Percentiles rank a stretch among this genome's conserved stretches.
Conservation (phyloP, 164 flowering plant genomes). For the Stephania yunnanensis region DNA sequence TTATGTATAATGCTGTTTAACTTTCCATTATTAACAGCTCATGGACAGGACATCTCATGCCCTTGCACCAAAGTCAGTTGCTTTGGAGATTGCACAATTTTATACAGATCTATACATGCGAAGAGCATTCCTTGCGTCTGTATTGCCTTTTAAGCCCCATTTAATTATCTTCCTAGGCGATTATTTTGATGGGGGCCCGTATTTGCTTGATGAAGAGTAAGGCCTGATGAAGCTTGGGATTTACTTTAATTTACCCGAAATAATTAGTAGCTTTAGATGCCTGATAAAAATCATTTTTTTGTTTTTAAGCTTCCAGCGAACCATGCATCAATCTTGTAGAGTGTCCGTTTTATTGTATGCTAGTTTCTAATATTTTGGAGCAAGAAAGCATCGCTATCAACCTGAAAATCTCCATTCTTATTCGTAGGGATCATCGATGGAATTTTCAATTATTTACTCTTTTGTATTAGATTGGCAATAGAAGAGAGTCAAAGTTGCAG, state of each 20-base stretch:
- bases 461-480: no score
- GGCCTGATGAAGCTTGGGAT: constrained; percentile 17
- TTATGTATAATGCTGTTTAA: neutral
- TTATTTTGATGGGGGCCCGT: constrained; percentile 81
- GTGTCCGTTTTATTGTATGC: neutral
- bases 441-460: no score
- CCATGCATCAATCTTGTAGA: neutral
- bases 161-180: constrained; percentile 82
- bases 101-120: constrained; percentile 86
- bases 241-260: neutral
- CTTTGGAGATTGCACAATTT: constrained; percentile 62
- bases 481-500: neutral
- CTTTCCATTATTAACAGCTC: constrained; percentile 42
- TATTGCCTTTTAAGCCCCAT: constrained; percentile 75
- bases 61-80: constrained; percentile 66
- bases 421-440: neutral
- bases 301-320: neutral
- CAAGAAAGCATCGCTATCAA: neutral
- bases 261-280: neutral
- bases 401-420: neutral
- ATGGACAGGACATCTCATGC: constrained; percentile 73
- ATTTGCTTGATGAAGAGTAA: constrained; percentile 84
- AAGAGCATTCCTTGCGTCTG: constrained; percentile 60
- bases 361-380: neutral
- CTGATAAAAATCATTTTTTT: neutral